phyloP scores from a whole-genome alignment of 164 flowering plant genomes.

The Saururus chinensis region DNA sequence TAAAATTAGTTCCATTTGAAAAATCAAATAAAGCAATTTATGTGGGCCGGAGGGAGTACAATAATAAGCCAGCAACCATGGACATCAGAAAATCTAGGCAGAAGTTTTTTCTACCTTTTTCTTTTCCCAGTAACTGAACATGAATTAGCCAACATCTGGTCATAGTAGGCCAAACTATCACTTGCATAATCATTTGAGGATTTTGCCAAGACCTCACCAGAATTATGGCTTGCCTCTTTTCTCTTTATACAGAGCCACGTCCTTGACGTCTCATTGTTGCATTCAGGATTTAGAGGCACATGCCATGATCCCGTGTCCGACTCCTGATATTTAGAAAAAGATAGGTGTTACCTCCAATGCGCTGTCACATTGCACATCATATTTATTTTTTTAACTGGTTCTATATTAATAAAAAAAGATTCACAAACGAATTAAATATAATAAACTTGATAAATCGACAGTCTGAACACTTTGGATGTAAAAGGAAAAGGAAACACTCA shows the following conservation, averaged over 20 bases:
- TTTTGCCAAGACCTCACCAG: not conserved
- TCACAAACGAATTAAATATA: not conserved
- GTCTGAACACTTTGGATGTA: not conserved
- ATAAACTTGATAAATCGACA: not conserved
- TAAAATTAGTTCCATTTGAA: too few relatives aligned
- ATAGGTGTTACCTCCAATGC: too few relatives aligned
- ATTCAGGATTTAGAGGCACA: conserved; percentile 40
- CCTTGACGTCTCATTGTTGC: conserved; percentile 27
- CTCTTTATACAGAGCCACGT: conserved; percentile 66
- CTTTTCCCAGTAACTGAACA: not conserved
- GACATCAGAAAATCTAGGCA: too few relatives aligned
- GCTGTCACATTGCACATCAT: not conserved
- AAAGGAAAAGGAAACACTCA: not conserved
- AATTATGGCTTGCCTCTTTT: conserved; percentile 3
- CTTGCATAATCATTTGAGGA: not conserved
- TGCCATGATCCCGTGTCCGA: conserved; percentile 84
- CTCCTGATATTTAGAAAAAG: conserved; percentile 36
- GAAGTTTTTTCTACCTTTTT: not conserved
- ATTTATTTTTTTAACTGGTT: not conserved
- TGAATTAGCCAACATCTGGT: not conserved
- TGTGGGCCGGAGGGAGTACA: too few relatives aligned
- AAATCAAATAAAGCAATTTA: too few relatives aligned
- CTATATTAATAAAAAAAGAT: not conserved
- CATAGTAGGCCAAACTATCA: not conserved
- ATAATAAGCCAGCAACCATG: too few relatives aligned